Base-by-base conservation (phyloP, 371 early-diverging fungal species). In the Mucor mucedo region DNA sequence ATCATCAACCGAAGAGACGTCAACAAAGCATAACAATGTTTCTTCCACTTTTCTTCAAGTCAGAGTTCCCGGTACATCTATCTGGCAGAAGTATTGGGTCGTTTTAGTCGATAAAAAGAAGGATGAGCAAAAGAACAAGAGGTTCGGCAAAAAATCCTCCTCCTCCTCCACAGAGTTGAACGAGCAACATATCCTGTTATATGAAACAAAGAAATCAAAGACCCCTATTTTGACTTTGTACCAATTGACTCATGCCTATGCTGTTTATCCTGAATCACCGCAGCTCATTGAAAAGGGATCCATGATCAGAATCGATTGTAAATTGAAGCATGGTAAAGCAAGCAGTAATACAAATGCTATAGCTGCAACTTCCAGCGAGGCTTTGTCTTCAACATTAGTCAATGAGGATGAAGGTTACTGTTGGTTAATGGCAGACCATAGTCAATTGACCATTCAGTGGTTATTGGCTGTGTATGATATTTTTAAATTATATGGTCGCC, bases 211-310 rank as follows among this genome's bases (percentile, higher is more conserved):
- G 53, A 86, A 85, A 64, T 72, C 85, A 44, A 89, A 84, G 63
- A 55, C 66, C 14, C 84, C 89, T 2, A 52, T 77, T 11, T 55
- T 82, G 40, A 75, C 83, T 2, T 58, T 90, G 52, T 76, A 77
- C 21, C 76, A 79, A 29, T 75, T 88, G 40, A 78, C 73, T 32
- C 87, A 86, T 59, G 89, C 87, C 2, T 92, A 91, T 60, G 88
- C 91, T 4, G 80, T 92, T 45, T 93, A 89, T 60, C 93, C 92
- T 2, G 86, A 83, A 57, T 72, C 68, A 16, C 66, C 75, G 10
- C 73, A 78, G 7, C 32, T 84, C 30, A 76, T 82, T 35, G 83
- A 82, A 52, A 72, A 80, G 52, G 70, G 77, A 4, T 76, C 71
- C 11, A 72, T 80, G 59, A 73, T 84, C 54, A 73, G 77, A 38